Evolutionary conservation across 305 asterid species (phyloP).

Genomic region (Rubia tinctorum): DNA sequence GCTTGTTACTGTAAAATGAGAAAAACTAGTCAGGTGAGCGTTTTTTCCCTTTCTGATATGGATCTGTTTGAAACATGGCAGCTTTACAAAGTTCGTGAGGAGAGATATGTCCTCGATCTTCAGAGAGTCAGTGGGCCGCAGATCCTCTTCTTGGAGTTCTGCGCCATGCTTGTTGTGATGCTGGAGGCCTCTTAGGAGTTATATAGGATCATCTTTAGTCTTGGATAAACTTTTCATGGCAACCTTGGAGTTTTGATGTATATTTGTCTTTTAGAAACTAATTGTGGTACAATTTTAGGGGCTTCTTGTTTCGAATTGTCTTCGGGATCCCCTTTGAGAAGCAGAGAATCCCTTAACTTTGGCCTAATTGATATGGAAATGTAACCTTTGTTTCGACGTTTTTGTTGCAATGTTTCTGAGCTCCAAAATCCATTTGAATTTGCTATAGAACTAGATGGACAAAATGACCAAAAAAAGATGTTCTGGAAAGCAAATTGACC

Average conservation of each 20-base stretch:
- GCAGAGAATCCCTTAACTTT: not conserved
- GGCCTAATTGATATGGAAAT: not conserved
- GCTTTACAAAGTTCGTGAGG: slow-evolving; percentile 82
- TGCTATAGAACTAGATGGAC: not conserved
- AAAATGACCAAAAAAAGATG: not conserved
- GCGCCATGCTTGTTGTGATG: slow-evolving; percentile 67
- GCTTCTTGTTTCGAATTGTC: slow-evolving; percentile 2
- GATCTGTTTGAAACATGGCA: slow-evolving; percentile 30
- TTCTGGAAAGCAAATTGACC: not conserved
- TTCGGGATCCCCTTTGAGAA: not conserved
- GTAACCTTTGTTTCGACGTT: not conserved
- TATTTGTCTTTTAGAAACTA: not conserved
- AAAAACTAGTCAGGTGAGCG: not conserved
- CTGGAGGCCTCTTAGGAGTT: slow-evolving; percentile 43
- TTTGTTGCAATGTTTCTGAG: not conserved
- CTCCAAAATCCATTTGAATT: not conserved
- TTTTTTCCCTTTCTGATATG: slow-evolving; percentile 20
- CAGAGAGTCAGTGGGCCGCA: slow-evolving; percentile 89
- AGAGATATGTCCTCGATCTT: slow-evolving; percentile 72
- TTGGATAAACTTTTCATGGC: not conserved
- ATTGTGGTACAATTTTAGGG: slow-evolving; percentile 8
- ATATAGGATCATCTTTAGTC: not conserved
- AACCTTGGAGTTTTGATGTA: slow-evolving; percentile 5
- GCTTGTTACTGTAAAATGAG: not conserved
- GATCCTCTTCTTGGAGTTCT: slow-evolving; percentile 83